phyloP scores from a whole-genome alignment of 108 stramenopile species.

The Aurantiochytrium sp. region DNA sequence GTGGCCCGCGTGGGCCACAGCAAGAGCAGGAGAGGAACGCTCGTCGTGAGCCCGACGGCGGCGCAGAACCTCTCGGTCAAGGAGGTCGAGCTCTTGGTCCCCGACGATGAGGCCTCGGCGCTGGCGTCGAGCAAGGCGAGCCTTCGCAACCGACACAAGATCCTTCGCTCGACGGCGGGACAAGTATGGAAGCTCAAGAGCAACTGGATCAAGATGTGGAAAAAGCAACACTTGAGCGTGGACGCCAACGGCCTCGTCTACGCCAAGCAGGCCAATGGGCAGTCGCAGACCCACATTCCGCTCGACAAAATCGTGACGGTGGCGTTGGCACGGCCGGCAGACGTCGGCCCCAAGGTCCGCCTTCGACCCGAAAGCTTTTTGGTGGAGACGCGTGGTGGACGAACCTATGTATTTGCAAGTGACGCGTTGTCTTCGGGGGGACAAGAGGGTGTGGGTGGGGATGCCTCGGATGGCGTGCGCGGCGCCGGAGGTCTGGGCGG shows the following conservation, averaged over 20 bases:
- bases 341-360: neutral
- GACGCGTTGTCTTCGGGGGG: neutral
- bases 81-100: neutral
- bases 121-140: neutral
- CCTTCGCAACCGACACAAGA: neutral
- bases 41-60: too few relatives aligned
- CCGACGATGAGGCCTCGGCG: conserved; percentile 14
- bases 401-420: neutral
- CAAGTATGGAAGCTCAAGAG: conserved; percentile 20
- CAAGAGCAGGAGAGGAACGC: too few relatives aligned
- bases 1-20: neutral
- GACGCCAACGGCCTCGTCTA: neutral
- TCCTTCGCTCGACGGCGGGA: neutral
- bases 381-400: neutral
- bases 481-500: neutral
- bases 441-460: neutral
- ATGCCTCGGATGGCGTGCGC: neutral
- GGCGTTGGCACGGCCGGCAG: neutral
- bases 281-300: neutral
- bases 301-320: conserved; percentile 6
- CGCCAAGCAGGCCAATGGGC: neutral
- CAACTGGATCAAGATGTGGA: conserved; percentile 16
- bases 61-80: neutral
- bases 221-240: neutral
- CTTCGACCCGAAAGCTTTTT: neutral